A percentile compares a stretch with the other conserved stretches of the same genome.
Evolutionary conservation across 2,329 filamentous ascomycete genomes (phyloP).

Genomic region (Hypoxylon sp.): DNA sequence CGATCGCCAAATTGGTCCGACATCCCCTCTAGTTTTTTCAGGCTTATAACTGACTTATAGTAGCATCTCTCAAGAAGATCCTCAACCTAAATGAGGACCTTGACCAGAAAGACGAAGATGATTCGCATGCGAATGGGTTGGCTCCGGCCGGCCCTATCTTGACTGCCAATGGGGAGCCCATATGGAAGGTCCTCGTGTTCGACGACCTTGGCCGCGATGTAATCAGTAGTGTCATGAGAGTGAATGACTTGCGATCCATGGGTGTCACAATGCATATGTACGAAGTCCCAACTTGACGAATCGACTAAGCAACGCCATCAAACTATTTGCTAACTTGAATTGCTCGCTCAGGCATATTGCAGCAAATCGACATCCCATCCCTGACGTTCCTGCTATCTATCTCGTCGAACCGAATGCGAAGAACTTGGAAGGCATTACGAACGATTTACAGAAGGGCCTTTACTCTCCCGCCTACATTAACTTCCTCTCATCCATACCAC

Average conservation of each 20-base stretch:
- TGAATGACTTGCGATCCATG: constrained; percentile 92
- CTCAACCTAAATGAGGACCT: constrained; percentile 90
- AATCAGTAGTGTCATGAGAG: constrained; percentile 94
- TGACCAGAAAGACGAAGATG: constrained; percentile 72
- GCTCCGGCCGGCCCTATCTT: constrained; percentile 83
- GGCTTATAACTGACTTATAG: constrained; percentile 27
- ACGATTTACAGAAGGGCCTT: constrained; percentile 86
- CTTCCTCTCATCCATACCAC: constrained; percentile 93
- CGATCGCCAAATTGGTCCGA: constrained; percentile 55
- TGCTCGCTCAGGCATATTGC: constrained; percentile 77
- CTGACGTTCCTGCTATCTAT: constrained; percentile 96
- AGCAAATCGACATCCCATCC: constrained; percentile 87
- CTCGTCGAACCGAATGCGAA: constrained; percentile 88
- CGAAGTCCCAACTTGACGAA: constrained; percentile 41
- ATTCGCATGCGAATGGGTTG: constrained; percentile 74
- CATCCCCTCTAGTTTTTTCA: constrained; percentile 4
- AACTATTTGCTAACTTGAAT: constrained; percentile 46
- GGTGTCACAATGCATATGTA: constrained; percentile 98
- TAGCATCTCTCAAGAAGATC: constrained; percentile 91
- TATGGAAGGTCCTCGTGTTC: constrained; percentile 98
- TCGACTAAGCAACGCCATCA: not conserved
- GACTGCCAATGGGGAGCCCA: constrained; percentile 88
- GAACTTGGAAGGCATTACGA: constrained; percentile 87
- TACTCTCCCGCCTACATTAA: constrained; percentile 97
- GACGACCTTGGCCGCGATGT: constrained; percentile 93